Base-by-base conservation (phyloP, 768 basidiomycete genomes). In the Russula abietina region DNA sequence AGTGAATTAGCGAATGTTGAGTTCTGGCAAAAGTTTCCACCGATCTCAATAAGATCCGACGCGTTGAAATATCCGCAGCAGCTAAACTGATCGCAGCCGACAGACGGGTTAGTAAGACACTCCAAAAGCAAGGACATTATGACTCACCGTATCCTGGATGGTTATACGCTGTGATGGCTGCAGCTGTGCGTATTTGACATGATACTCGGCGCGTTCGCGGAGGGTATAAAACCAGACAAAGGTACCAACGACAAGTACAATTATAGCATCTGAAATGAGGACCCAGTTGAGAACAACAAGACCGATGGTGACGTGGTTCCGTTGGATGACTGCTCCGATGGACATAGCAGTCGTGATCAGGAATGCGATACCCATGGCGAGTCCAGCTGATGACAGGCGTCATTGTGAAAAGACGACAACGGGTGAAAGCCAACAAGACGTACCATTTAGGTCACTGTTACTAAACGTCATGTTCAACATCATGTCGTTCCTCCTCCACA, bases 191-290 rank as follows among this genome's bases (percentile, higher is more conserved):
- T 86, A 95, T 28, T 83, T 73, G 0, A 63, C 64, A 64, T 83
- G 81, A 74, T 86, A 95, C 68, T 89, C 83, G 49, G 75, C 74
- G 30, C 87, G 83, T 71, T 92, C 87, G 59, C 80, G 74, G 19
- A 95, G 78, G 6, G 92, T 91, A 71, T 76, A 90, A 74, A 88
- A 84, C 93, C 93, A 96, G 55, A 95, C 76, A 67, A 83, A 80
- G 24, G 86, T 82, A 63, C 89, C 92, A 30, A 91, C 74, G 57
- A 85, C 69, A 54, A 87, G 73, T 46, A 88, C 80, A 28, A 79
- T 78, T 49, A 88, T 67, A 9, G 80, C 80, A 69, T 93, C 86
- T 45, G 79, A 60, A 39, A 94, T 73, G 57, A 94, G 84, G 30
- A 79, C 69, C 77, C 87, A 91, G 74, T 93, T 93, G 68, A 93